Evolutionary conservation across 305 asterid species (phyloP).

Genomic region (Withania somnifera): DNA sequence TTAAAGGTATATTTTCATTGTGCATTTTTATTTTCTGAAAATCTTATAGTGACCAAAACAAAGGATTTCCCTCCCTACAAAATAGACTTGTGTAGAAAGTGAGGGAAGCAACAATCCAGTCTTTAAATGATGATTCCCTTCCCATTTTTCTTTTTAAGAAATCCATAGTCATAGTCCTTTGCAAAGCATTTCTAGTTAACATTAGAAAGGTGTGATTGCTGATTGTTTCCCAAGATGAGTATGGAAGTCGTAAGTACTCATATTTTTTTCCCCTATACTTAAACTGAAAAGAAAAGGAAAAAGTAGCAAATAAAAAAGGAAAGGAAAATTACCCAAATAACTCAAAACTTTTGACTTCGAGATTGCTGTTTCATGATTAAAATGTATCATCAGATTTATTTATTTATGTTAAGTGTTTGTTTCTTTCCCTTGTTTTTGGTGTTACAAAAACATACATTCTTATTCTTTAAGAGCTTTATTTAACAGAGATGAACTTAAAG

Average conservation of each 20-base stretch:
- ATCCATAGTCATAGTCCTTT: not conserved
- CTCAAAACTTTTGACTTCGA: not conserved
- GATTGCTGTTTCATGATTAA: not conserved
- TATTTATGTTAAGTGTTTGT: not conserved
- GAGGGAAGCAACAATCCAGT: not conserved
- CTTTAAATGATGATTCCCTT: not conserved
- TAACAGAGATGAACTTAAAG: not conserved
- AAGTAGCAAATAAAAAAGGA: not conserved
- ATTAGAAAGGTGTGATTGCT: not conserved
- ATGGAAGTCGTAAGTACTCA: not conserved
- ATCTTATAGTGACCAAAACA: not conserved
- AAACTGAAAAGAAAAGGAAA: not conserved
- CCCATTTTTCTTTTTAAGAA: not conserved
- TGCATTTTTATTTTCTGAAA: not conserved
- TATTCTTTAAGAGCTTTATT: not conserved
- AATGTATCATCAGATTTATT: not conserved
- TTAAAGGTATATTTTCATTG: slow-evolving; percentile 40
- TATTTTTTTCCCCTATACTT: not conserved
- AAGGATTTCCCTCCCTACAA: not conserved
- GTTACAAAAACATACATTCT: not conserved
- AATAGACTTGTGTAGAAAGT: not conserved
- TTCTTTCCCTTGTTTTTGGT: not conserved
- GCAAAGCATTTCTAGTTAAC: not conserved
- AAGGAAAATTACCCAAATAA: not conserved
- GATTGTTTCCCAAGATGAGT: not conserved